Base-by-base conservation (phyloP, 306 rosid genomes). In the Rosa lucieae region DNA sequence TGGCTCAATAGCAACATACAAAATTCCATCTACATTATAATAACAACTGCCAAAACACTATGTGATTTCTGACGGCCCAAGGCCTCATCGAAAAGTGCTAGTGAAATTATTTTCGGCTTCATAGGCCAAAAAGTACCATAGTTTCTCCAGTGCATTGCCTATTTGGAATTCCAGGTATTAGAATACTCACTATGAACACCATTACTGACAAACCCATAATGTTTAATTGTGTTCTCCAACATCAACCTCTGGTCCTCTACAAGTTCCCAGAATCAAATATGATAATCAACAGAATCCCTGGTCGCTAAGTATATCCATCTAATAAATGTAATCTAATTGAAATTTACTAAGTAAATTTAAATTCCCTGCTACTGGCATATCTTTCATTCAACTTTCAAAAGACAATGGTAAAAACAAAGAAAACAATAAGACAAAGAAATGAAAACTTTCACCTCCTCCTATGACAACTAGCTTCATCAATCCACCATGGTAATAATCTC, bases 391-490 rank as follows among this genome's bases (percentile, higher is more conserved):
- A 51, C 11, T 8, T 35, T 43, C 23, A 26, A 55, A 17, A 55
- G 75, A 75, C 68, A 73, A 51, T 75, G 39, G 76, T 66, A 37
- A 20, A 79, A 67, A 74, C 37, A 75, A 81, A 56, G 14, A 26
- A 26, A 75, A 29, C 13, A 23, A 17, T 4, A 79, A 70, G 73
- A 75, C 67, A 81, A 44, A 67, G 52, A 44, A 44, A 79, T 63
- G 75, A 46, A 67, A 69, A 82, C 48, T 67, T 84, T 84, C 80
- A 92, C 99, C 99, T 92, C 99, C 99, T 79, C 99, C 99, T 84
- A 95, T 93, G 84, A 95, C 88, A 79, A 88, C 97, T 70, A 95
- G 93, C 90, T 90, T 95, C 99, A 95, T 95, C 66, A 95, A 83
- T 88, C 99, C 99, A 77, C 98, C 99, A 78, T 92, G 98, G 90